Base-by-base conservation (phyloP, 129 eudicot species). In the Scalesia atractyloides region DNA sequence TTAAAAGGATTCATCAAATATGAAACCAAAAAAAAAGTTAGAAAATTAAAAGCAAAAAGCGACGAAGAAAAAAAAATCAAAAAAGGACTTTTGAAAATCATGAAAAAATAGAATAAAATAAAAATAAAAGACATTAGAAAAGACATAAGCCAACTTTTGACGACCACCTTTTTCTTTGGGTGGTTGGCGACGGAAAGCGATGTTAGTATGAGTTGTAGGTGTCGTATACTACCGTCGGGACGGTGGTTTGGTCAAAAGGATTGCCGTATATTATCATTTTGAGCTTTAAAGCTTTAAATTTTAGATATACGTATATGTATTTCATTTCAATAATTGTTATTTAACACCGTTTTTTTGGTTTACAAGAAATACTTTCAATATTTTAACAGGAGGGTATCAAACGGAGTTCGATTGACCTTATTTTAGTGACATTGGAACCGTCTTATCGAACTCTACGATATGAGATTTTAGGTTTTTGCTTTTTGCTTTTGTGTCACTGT, bases 61-160 rank as follows among this genome's bases (percentile, higher is more conserved):
- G 15, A 47, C 10, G 61, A 67, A 44, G 68, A 67, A 43, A 53
- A 49, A 49, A 9, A 50, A 9, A 6, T 66, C 67, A 26, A 56
- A 75, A 66, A 44, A 24, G 0, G 73, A 54, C 80, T 76, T 73
- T 43, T 26, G 48, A 43, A 43, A 66, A 1, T 41, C 16, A 50
- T 14, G 24, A 47, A 34, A 60, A 24, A 58, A 6, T 3, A 0
- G 30, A 30, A 9, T 4, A 12, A 2, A 20, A n/a, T n/a, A n/a
- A n/a, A 20, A 0, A 11, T 57, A 3, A 8, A n/a, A 54, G 9
- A 18, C 18, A 9, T 1, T 39, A 50, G 70, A 77, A 9, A 77
- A 62, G 61, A 78, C 82, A 70, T 57, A 19, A 43, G 60, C 58
- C 59, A 63, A 70, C 77, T 78, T 71, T 78, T n/a, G 74, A 63